phyloP scores from a whole-genome alignment of 805 yeast species.

The Candida awuae region DNA sequence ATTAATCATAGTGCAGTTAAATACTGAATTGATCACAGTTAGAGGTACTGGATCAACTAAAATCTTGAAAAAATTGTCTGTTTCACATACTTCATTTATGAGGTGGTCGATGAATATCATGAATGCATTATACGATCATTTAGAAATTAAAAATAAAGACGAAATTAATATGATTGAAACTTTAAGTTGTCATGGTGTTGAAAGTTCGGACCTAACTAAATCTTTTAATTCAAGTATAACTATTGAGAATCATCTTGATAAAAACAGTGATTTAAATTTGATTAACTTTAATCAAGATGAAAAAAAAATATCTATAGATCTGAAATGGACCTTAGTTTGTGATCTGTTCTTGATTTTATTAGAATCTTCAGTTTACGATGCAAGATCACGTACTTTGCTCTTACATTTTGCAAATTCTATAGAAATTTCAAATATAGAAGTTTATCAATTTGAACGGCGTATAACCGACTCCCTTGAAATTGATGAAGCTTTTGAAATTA shows the following conservation, averaged over 20 bases:
- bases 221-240: slow-evolving; percentile 36
- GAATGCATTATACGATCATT: slow-evolving; percentile 66
- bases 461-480: slow-evolving; percentile 85
- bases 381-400: slow-evolving; percentile 79
- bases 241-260: slow-evolving; percentile 42
- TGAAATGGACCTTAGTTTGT: slow-evolving; percentile 91
- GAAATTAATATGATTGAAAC: slow-evolving; percentile 85
- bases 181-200: slow-evolving; percentile 75
- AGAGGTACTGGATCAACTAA: slow-evolving; percentile 45
- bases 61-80: slow-evolving; percentile 51
- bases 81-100: slow-evolving; percentile 69
- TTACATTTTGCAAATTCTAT: slow-evolving; percentile 57
- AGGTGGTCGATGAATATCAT: slow-evolving; percentile 76
- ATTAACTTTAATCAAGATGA: slow-evolving; percentile 18
- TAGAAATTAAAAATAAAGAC: slow-evolving; percentile 57
- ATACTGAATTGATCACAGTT: slow-evolving; percentile 61
- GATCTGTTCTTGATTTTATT: slow-evolving; percentile 76
- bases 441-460: slow-evolving; percentile 82
- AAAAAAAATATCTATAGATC: slow-evolving; percentile 51
- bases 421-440: slow-evolving; percentile 54
- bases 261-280: slow-evolving; percentile 11
- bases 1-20: slow-evolving; percentile 70
- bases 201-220: slow-evolving; percentile 62
- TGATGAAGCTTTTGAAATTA: slow-evolving; percentile 39
- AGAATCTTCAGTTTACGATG: slow-evolving; percentile 80